Conservation (phyloP, 257 asterid species). For the Leonotis leonurus region DNA sequence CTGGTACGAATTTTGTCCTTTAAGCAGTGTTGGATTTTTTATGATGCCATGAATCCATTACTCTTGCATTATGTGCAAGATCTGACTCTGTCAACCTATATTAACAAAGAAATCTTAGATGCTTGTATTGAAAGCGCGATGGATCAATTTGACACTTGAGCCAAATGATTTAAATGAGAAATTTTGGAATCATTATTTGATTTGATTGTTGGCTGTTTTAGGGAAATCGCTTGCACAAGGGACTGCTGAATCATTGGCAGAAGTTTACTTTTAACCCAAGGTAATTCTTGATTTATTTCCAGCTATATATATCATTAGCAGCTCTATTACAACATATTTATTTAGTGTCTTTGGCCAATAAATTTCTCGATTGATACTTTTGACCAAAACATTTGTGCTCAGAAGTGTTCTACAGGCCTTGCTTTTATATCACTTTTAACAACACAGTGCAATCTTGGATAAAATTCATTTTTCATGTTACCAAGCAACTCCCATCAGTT, state of each 20-base stretch:
- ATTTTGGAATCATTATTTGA: background rate
- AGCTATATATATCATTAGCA: too few species aligned
- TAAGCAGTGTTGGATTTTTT: conserved; percentile 3
- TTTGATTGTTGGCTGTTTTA: conserved; percentile 21
- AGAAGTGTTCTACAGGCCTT: too few species aligned
- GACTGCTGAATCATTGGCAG: conserved; percentile 88
- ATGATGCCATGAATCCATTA: conserved; percentile 4
- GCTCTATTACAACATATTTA: too few species aligned
- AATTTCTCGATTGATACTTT: too few species aligned
- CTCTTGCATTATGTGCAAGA: background rate
- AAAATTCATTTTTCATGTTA: too few species aligned
- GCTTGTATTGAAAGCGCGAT: background rate
- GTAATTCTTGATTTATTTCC: conserved; percentile 31
- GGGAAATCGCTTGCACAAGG: conserved; percentile 95
- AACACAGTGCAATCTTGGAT: too few species aligned
- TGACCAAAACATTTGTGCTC: too few species aligned
- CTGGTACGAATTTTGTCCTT: conserved; percentile 49
- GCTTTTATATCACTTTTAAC: too few species aligned
- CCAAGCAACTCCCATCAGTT: background rate
- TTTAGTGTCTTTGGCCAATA: too few species aligned
- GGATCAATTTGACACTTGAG: conserved; percentile 5
- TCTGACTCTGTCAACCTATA: background rate
- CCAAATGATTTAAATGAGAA: conserved; percentile 4
- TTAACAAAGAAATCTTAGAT: background rate
- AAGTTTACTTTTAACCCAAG: conserved; percentile 95